Evolutionary conservation across 2,329 filamentous ascomycete species (phyloP).

Genomic region (Ilyonectria sp.): DNA sequence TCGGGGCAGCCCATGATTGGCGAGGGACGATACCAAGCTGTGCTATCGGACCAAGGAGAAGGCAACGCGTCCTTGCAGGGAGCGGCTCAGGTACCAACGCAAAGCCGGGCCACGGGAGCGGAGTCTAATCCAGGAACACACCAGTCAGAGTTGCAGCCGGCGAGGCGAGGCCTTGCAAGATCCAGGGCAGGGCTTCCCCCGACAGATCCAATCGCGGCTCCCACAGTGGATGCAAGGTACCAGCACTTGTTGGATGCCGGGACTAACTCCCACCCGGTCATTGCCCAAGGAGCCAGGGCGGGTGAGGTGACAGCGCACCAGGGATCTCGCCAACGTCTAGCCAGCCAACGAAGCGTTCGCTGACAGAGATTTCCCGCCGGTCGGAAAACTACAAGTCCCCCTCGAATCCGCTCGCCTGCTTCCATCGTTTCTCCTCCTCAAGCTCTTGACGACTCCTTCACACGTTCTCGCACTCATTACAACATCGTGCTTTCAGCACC

Average conservation of each 20-base stretch:
- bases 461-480: conserved; percentile 37
- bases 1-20: conserved; percentile 43
- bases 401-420: conserved; percentile 35
- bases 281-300: conserved; percentile 21
- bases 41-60: conserved; percentile 19
- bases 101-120: conserved; percentile 34
- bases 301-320: conserved; percentile 45
- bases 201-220: conserved; percentile 41
- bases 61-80: conserved; percentile 41
- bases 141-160: conserved; percentile 46
- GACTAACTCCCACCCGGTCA: conserved; percentile 34
- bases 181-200: conserved; percentile 38
- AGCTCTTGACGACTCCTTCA: conserved; percentile 41
- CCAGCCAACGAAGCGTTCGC: conserved; percentile 24
- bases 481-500: conserved; percentile 41
- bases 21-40: not conserved
- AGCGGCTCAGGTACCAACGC: conserved; percentile 35
- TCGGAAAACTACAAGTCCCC: conserved; percentile 50
- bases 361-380: conserved; percentile 42
- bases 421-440: conserved; percentile 29
- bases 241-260: conserved; percentile 43
- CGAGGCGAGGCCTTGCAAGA: conserved; percentile 34
- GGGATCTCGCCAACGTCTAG: conserved; percentile 13
- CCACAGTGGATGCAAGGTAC: conserved; percentile 44
- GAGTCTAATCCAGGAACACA: conserved; percentile 45